phyloP scores from a whole-genome alignment of 2,329 filamentous ascomycete genomes.

The Colletotrichum sidae region DNA sequence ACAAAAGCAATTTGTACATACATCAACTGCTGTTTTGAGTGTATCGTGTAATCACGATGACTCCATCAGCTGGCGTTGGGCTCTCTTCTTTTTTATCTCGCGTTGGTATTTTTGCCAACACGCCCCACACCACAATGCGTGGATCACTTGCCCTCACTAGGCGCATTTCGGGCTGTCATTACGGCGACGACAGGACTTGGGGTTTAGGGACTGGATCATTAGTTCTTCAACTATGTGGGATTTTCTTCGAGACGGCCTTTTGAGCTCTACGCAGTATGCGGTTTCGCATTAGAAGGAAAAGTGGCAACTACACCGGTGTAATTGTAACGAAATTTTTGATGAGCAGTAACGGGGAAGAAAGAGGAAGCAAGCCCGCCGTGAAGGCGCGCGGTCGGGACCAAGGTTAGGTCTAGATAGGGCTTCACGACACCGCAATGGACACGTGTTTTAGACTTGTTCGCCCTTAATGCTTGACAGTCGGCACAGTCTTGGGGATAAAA shows the following conservation, averaged over 20 bases:
- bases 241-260: conserved; percentile 22
- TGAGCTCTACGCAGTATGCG: conserved; percentile 1
- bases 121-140: conserved; percentile 5
- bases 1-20: conserved; percentile 37
- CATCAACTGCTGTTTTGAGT: conserved; percentile 1
- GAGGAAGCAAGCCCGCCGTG: conserved; percentile 5
- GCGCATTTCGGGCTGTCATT: conserved; percentile 26
- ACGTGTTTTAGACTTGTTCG: not conserved
- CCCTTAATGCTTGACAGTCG: no score
- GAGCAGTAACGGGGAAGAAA: conserved; percentile 17
- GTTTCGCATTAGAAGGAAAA: conserved; percentile 36
- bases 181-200: conserved; percentile 12
- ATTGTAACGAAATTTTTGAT: conserved; percentile 38
- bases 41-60: conserved; percentile 15
- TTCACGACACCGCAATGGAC: not conserved
- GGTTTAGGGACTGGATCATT: conserved; percentile 8
- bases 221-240: conserved; percentile 11
- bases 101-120: conserved; percentile 8
- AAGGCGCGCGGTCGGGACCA: conserved; percentile 12
- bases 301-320: conserved; percentile 39
- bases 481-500: no score
- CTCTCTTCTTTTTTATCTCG: conserved; percentile 10
- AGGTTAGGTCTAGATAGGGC: conserved; percentile 6
- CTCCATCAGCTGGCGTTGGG: conserved; percentile 20
- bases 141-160: conserved; percentile 23